Base-by-base conservation (phyloP, 345 rosid species). In the Sisymbrium irio region DNA sequence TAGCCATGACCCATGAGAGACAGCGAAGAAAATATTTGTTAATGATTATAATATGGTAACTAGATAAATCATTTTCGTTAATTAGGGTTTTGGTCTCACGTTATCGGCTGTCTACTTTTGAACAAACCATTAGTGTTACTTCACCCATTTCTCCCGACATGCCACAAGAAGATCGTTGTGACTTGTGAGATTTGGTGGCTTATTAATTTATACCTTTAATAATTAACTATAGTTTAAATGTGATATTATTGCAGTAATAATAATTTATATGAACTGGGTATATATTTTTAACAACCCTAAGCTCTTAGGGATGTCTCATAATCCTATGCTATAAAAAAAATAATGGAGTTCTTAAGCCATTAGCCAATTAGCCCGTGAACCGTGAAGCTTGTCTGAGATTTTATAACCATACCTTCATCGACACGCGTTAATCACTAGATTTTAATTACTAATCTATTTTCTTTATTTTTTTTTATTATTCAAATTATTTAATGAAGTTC, bases 61-160 rank as follows among this genome's bases (percentile, higher is more conserved):
- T 13, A 59, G 32, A 49, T 20, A 41, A 27, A 42, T 68, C 17
- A 62, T 35, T 51, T 41, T 53, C 5, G 58, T 17, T 69, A 41
- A 22, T 60, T 67, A 75, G 53, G 67, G 39, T 41, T 46, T 46
- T 41, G 15, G 76, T 77, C 67, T 57, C 72, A 71, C 55, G 37
- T 77, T 77, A 77, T 77, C 32, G 61, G 72, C 62, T 71, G 80
- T 65, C 77, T 65, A 71, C 72, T 77, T 77, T 71, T 58, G 35
- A 71, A 58, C 77, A 71, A 77, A 77, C 80, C 57, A 59, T 65
- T 58, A 65, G 68, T 40, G 67, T 50, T 58, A 71, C 62, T 71
- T 47, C 55, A 57, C 80, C 72, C 76, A 40, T 77, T 56, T 71
- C 49, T 47, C 80, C 77, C 80, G 72, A 77, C 76, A 71, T 65